A percentile compares a stretch with the other conserved stretches of the same genome.
Conservation (phyloP, 2,329 filamentous ascomycete genomes). For the Zopfia rhizophila region DNA sequence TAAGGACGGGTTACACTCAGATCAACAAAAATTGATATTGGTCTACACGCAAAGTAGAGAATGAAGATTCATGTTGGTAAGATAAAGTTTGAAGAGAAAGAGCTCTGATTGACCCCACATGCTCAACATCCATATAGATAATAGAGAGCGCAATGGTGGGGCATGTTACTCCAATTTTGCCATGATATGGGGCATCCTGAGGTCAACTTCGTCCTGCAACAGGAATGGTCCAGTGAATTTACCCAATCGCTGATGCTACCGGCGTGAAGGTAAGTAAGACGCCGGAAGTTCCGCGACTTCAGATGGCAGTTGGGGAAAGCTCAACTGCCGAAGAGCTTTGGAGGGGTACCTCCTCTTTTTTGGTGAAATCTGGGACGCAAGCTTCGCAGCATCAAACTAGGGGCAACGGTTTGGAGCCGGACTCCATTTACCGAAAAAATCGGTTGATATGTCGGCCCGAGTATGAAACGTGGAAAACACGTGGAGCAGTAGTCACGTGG, state of each 20-base stretch:
- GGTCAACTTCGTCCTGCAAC: background rate
- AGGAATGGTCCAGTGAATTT: background rate
- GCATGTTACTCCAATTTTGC: conserved; percentile 12
- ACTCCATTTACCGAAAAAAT: conserved; percentile 20
- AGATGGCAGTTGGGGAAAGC: conserved; percentile 7
- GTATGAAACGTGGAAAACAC: conserved; percentile 5
- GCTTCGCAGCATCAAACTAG: conserved; percentile 3
- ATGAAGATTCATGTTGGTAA: no score
- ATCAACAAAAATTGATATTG: no score
- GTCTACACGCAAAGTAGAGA: no score
- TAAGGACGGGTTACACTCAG: no score
- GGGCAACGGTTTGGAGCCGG: no score
- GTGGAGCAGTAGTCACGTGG: conserved; percentile 13
- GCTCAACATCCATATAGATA: no score
- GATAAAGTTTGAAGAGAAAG: no score
- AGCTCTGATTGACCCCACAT: conserved; percentile 25
- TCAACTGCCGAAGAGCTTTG: conserved; percentile 38
- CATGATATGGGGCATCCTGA: conserved; percentile 2
- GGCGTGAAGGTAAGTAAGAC: conserved; percentile 11
- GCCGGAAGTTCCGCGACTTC: conserved; percentile 14
- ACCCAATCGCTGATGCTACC: conserved; percentile 30
- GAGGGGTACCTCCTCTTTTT: conserved; percentile 37
- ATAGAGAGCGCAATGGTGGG: conserved; percentile 2
- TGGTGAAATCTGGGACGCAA: conserved; percentile 6
- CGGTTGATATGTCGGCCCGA: conserved; percentile 26